Evolutionary conservation across 805 yeast genomes (phyloP).

Genomic region (Teunomyces funiuensis): DNA sequence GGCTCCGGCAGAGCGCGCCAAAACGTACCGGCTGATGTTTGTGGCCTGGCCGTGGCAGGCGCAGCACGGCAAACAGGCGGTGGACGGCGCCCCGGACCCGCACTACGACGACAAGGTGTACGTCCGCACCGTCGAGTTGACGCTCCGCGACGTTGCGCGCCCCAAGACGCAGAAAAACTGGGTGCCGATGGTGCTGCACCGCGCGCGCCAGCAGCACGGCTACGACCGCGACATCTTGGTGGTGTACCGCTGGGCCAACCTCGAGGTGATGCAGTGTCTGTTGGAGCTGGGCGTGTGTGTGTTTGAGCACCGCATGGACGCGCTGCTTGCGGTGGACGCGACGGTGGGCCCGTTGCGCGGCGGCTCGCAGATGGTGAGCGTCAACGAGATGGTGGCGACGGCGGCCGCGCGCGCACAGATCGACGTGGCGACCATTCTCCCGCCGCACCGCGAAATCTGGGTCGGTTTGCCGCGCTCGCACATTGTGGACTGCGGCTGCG

Average conservation of each 20-base stretch:
- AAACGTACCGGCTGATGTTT: slow-evolving; percentile 28
- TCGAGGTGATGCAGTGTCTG: slow-evolving; percentile 29
- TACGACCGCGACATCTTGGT: slow-evolving; percentile 30
- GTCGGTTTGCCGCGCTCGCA: slow-evolving; percentile 43
- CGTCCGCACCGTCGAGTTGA: slow-evolving; percentile 20
- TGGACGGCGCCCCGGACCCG: slow-evolving; percentile 18
- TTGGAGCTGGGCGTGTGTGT: slow-evolving; percentile 10
- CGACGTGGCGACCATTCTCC: slow-evolving; percentile 11
- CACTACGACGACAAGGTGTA: slow-evolving; percentile 18
- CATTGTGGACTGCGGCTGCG: slow-evolving; percentile 39
- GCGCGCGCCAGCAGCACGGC: slow-evolving; percentile 19
- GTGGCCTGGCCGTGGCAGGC: slow-evolving; percentile 33
- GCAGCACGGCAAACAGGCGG: slow-evolving; percentile 27
- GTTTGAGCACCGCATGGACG: slow-evolving; percentile 17
- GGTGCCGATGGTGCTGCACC: slow-evolving; percentile 37
- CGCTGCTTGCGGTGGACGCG: background rate
- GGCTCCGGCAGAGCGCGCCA: background rate
- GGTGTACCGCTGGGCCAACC: slow-evolving; percentile 33
- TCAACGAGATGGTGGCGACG: slow-evolving; percentile 13
- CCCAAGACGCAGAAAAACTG: slow-evolving; percentile 34
- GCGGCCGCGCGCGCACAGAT: too few relatives aligned
- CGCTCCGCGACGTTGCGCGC: slow-evolving; percentile 10
- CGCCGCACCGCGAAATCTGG: slow-evolving; percentile 36
- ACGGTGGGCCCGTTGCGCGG: slow-evolving; percentile 36
- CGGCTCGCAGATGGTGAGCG: slow-evolving; percentile 33